Conservation (phyloP, 495 filamentous ascomycete species). For the Xylaria flabelliformis region DNA sequence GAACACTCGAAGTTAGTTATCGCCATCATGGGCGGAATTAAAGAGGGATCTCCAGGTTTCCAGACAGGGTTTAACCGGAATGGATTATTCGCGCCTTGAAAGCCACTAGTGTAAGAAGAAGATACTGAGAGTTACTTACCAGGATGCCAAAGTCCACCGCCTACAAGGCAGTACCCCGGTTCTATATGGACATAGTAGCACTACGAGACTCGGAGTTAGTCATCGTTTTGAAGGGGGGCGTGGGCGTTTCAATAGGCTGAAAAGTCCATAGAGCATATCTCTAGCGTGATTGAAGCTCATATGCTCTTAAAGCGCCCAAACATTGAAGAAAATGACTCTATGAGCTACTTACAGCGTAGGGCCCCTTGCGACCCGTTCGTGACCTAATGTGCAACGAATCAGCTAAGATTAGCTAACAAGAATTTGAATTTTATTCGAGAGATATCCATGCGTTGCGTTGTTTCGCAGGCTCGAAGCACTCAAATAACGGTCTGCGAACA, state of each 20-base stretch:
- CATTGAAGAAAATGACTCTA: background rate
- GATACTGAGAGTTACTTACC: constrained; percentile 32
- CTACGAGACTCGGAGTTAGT: background rate
- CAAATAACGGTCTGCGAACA: background rate
- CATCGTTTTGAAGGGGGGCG: too few species aligned
- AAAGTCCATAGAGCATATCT: too few species aligned
- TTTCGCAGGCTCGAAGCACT: background rate
- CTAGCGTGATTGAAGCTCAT: background rate
- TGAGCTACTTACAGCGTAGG: constrained; percentile 61
- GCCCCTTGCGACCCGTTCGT: constrained; percentile 82
- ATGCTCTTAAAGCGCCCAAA: background rate
- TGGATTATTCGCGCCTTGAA: background rate
- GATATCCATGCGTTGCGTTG: background rate
- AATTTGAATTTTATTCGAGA: background rate
- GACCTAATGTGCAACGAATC: constrained; percentile 51
- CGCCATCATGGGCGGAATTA: background rate
- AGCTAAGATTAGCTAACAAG: background rate
- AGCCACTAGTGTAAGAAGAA: background rate
- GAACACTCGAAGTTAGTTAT: background rate
- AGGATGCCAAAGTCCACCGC: constrained; percentile 81
- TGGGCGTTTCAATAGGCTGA: too few species aligned
- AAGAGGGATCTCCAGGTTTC: background rate
- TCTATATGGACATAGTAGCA: constrained; percentile 71
- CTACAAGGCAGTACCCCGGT: constrained; percentile 56
- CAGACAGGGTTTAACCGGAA: background rate